These are phyloP conservation scores for Penicillium goetzii DNA, from an alignment of 495 filamentous ascomycete genomes.

Conservation along the genomic window DNA sequence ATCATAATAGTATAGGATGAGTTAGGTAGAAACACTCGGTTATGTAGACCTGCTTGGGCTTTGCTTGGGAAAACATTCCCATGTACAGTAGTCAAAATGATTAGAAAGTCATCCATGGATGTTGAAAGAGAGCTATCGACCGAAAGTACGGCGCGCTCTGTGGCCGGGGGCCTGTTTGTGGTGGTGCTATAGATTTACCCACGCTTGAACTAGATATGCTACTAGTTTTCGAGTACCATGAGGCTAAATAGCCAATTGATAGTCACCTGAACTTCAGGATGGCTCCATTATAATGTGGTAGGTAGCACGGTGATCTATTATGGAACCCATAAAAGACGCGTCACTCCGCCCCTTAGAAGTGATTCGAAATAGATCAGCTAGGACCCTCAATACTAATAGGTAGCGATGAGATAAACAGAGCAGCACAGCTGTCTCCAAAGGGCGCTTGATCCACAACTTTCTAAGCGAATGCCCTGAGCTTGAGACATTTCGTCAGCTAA, in stretches of 20 bases:
- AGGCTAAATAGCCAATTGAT: background rate
- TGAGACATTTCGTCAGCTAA: conserved; percentile 15
- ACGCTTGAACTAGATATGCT: background rate
- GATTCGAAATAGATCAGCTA: background rate
- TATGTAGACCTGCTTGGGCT: background rate
- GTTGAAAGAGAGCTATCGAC: background rate
- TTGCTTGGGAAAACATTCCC: background rate
- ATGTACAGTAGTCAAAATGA: too few relatives aligned
- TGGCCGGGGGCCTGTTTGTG: background rate
- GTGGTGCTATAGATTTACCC: conserved; percentile 16
- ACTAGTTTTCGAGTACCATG: background rate
- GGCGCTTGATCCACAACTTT: background rate
- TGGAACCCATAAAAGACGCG: conserved; percentile 1
- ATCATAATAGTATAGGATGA: background rate
- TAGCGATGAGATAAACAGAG: background rate
- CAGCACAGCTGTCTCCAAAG: background rate
- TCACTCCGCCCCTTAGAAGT: background rate
- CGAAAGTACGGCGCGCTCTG: background rate
- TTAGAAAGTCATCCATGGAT: background rate
- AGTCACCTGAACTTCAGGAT: background rate
- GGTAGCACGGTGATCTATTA: background rate
- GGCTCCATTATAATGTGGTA: background rate
- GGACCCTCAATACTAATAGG: conserved; percentile 3
- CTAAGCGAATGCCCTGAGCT: conserved; percentile 4
- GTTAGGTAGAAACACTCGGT: background rate